Conservation (phyloP, 169 alveolate species). For the Plasmodium relictum region DNA sequence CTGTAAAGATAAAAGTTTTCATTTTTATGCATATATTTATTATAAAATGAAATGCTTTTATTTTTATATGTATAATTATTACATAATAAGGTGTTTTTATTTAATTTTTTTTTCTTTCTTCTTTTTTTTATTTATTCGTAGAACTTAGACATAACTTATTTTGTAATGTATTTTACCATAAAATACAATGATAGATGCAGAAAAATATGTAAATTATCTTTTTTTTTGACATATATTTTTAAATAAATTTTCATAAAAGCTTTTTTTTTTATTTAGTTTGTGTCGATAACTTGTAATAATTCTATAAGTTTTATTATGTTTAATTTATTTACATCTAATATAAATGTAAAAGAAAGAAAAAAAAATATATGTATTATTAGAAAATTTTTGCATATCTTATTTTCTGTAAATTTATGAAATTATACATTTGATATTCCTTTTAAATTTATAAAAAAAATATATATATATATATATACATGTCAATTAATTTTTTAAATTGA, state of each 20-base stretch:
- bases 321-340: too few species aligned
- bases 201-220: not conserved
- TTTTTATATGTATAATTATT: too few species aligned
- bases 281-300: not conserved
- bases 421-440: not conserved
- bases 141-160: not conserved
- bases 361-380: not conserved
- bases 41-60: too few species aligned
- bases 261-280: not conserved
- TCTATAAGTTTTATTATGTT: not conserved
- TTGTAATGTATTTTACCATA: not conserved
- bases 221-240: not conserved
- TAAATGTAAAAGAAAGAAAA: not conserved
- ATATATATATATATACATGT: not conserved
- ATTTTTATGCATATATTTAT: too few species aligned
- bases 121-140: not conserved
- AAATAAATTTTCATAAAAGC: too few species aligned
- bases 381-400: not conserved
- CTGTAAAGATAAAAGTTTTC: too few species aligned
- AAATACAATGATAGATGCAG: not conserved
- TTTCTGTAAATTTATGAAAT: conserved; percentile 1
- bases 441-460: not conserved
- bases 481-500: not conserved
- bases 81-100: not conserved
- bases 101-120: too few species aligned